Evolutionary conservation across 176 grass and related monocot species (phyloP), one percentile per base, ranked within the genome.

Genomic region (Eleusine coracana): DNA sequence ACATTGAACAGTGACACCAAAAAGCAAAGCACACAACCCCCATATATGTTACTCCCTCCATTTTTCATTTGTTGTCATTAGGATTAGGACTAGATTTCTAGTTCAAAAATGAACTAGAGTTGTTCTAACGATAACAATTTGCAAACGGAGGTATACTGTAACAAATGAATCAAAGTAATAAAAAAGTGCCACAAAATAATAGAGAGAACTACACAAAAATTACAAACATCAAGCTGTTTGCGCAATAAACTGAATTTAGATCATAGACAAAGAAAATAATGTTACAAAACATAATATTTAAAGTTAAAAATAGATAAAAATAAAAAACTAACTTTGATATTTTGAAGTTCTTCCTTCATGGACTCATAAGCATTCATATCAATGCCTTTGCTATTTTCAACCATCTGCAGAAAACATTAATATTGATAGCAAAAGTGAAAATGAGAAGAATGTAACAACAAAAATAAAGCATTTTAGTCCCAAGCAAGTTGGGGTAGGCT

Each of bases 291-390:
- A 74, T 37, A 3, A 83, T 7, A 85, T 27, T 31, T 40, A 61
- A 17, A 6, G n/a, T 50, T 6, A 4, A 41, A 15, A 76, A 31
- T 81, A 14, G 3, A 81, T 28, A 65, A 83, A 83, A 29, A 46
- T 10, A 66, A 83, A 78, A 2, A 29, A 88, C 75, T 66, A 60
- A 95, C 96, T 88, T 98, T 93, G 45, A 89, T 82, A 64, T 90
- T 88, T 72, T 95, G 92, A 77, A 95, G 87, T 76, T 98, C 92
- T 75, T 72, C 81, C 79, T 95, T 98, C 86, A 95, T 90, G 50
- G 37, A 61, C 78, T 98, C 93, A 11, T 95, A 86, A 62, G 90
- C 90, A 36, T 73, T 88, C 68, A 90, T 88, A 87, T 95, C 96
- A 45, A 95, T 44, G 45, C 90, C 94, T 91, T 84, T 95, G 74